A percentile compares a stretch with the other conserved stretches of the same genome.
These are phyloP conservation scores for Neofusicoccum sp. DNA, from an alignment of 2,329 filamentous ascomycete species.

Conservation along the genomic window DNA sequence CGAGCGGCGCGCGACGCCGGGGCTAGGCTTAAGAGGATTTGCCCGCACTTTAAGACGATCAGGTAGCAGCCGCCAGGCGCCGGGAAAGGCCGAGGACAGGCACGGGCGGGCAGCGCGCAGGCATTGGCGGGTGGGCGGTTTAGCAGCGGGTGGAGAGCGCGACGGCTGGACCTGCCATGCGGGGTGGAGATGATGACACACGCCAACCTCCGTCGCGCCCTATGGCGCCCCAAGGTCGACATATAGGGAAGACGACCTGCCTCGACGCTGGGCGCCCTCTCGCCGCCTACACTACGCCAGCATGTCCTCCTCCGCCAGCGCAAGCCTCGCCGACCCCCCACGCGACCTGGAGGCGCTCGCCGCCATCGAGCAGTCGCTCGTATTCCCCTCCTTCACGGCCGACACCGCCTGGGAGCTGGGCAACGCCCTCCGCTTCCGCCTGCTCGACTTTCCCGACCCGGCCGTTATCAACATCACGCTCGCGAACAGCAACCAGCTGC, in stretches of 20 bases:
- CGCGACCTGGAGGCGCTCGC: slow-evolving; percentile 40
- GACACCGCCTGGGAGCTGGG: slow-evolving; percentile 66
- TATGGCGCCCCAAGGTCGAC: not conserved
- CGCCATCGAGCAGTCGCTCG: slow-evolving; percentile 43
- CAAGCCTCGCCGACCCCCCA: slow-evolving; percentile 34
- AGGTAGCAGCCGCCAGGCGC: not conserved
- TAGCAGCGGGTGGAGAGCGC: not conserved
- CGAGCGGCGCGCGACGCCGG: too few relatives aligned
- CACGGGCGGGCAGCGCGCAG: not conserved
- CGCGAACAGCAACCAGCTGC: slow-evolving; percentile 55
- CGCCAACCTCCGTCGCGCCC: not conserved
- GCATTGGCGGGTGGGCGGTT: not conserved
- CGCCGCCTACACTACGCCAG: not conserved
- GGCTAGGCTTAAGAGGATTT: too few relatives aligned
- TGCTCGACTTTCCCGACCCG: slow-evolving; percentile 53
- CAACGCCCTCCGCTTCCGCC: slow-evolving; percentile 61
- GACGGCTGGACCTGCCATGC: not conserved
- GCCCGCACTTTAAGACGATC: not conserved
- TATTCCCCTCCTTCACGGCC: slow-evolving; percentile 59
- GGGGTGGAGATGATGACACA: slow-evolving; percentile 4
- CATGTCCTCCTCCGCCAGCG: slow-evolving; percentile 12
- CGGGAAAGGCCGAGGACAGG: too few relatives aligned
- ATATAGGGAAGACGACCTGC: too few relatives aligned
- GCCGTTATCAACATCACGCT: slow-evolving; percentile 64
- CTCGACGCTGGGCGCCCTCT: too few relatives aligned